Percentiles rank a stretch among this genome's conserved stretches.
These are phyloP conservation scores for Phylloporus rhodoxanthus DNA, from an alignment of 768 basidiomycete species.

Conservation along the genomic window DNA sequence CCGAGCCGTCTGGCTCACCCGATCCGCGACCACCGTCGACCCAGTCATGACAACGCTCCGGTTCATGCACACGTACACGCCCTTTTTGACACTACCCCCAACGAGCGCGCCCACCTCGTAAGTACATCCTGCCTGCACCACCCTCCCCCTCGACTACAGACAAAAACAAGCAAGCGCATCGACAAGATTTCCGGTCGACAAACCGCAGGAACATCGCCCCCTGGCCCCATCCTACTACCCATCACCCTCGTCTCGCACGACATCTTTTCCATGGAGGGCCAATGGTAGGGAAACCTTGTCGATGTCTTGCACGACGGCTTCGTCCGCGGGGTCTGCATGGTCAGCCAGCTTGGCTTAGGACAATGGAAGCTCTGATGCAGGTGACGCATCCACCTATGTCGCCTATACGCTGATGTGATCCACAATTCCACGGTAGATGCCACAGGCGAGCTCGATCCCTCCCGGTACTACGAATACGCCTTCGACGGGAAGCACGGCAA, in stretches of 20 bases:
- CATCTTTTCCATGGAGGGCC: constrained; percentile 6
- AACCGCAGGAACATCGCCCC: not conserved
- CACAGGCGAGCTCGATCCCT: constrained; percentile 6
- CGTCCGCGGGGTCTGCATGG: constrained; percentile 10
- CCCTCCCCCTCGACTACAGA: not conserved
- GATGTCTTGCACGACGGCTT: constrained; percentile 13
- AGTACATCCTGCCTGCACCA: constrained; percentile 7
- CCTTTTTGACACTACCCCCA: not conserved
- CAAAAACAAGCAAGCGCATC: not conserved
- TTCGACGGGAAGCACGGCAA: constrained; percentile 11
- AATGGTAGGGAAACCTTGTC: constrained; percentile 13
- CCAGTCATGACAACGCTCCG: constrained; percentile 17
- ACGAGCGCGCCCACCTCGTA: constrained; percentile 7
- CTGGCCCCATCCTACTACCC: constrained; percentile 2
- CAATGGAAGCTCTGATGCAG: not conserved
- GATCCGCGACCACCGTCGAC: constrained; percentile 11
- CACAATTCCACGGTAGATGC: constrained; percentile 19
- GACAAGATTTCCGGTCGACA: not conserved
- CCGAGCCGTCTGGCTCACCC: constrained; percentile 12
- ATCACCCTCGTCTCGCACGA: constrained; percentile 11
- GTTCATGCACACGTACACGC: constrained; percentile 14
- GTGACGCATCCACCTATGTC: not conserved
- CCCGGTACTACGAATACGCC: constrained; percentile 1
- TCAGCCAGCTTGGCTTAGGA: not conserved
- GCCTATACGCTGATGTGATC: not conserved